A percentile compares a stretch with the other conserved stretches of the same genome.
Evolutionary conservation across 2,329 filamentous ascomycete species (phyloP).

Genomic region (Alternaria ethzedia): DNA sequence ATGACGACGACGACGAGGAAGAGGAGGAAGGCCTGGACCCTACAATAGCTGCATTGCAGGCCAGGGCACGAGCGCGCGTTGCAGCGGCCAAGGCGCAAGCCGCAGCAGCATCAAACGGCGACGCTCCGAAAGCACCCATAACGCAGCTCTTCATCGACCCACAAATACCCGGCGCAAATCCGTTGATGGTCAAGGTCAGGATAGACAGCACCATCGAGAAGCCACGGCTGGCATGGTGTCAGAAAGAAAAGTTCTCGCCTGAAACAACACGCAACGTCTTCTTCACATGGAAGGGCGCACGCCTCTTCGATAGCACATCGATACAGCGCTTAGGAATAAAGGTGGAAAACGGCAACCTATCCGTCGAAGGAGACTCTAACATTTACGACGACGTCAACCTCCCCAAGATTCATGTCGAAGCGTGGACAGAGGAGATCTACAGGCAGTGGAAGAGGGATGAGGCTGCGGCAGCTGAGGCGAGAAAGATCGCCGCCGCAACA

Average conservation of each 20-base stretch:
- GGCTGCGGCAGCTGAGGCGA: constrained; percentile 33
- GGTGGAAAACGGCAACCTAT: constrained; percentile 51
- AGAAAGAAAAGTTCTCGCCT: constrained; percentile 62
- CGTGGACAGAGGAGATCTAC: constrained; percentile 73
- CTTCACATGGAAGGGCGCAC: constrained; percentile 77
- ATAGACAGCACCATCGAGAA: constrained; percentile 71
- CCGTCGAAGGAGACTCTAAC: constrained; percentile 50
- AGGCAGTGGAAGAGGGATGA: constrained; percentile 55
- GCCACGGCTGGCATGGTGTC: constrained; percentile 73
- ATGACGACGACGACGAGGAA: constrained; percentile 30
- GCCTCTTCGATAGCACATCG: constrained; percentile 77
- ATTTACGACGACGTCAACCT: constrained; percentile 59
- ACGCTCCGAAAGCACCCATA: constrained; percentile 32
- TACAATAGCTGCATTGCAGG: constrained; percentile 34
- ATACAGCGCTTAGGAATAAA: constrained; percentile 55
- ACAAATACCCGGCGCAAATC: constrained; percentile 64
- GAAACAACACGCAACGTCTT: constrained; percentile 65
- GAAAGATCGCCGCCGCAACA: constrained; percentile 49
- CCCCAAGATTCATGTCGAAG: constrained; percentile 73
- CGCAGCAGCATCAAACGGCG: constrained; percentile 7
- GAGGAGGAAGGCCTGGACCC: constrained; percentile 39
- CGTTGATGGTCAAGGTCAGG: constrained; percentile 69
- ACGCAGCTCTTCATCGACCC: constrained; percentile 74
- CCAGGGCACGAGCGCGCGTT: constrained; percentile 32
- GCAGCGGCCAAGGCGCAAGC: constrained; percentile 22